Conservation (phyloP, 2,329 filamentous ascomycete species). For the Sporothrix protearum region DNA sequence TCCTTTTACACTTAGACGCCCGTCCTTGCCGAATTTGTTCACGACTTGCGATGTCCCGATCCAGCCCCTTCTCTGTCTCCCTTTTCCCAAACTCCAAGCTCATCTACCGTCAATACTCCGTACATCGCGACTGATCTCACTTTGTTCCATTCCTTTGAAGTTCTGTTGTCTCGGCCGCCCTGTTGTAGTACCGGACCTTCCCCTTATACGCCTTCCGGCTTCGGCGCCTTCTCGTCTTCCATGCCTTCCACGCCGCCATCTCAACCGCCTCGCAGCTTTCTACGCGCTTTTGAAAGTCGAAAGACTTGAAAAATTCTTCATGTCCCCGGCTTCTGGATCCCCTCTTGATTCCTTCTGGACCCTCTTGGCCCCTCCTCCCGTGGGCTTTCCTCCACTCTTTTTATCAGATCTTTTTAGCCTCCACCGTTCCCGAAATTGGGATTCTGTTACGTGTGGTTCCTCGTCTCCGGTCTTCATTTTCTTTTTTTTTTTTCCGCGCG, state of each 20-base stretch:
- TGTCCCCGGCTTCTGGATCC: not conserved
- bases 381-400: not conserved
- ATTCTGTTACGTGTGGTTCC: not conserved
- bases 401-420: slow-evolving; percentile 16
- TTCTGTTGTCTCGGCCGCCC: not conserved
- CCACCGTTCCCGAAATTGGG: slow-evolving; percentile 9
- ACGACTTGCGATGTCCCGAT: not conserved
- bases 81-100: not conserved
- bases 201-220: slow-evolving; percentile 17
- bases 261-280: not conserved
- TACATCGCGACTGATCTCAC: not conserved
- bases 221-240: slow-evolving; percentile 12
- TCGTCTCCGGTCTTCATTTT: not conserved
- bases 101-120: not conserved
- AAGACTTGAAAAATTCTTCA: not conserved
- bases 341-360: not conserved
- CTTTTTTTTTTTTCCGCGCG: not conserved
- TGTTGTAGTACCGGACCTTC: slow-evolving; percentile 19
- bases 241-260: too few species aligned
- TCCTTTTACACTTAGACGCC: not conserved
- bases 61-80: not conserved
- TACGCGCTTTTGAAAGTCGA: not conserved
- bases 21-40: not conserved
- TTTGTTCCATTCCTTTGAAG: not conserved
- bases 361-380: not conserved